Evolutionary conservation across 176 grass and related monocot species (phyloP).

Genomic region (Typha latifolia): DNA sequence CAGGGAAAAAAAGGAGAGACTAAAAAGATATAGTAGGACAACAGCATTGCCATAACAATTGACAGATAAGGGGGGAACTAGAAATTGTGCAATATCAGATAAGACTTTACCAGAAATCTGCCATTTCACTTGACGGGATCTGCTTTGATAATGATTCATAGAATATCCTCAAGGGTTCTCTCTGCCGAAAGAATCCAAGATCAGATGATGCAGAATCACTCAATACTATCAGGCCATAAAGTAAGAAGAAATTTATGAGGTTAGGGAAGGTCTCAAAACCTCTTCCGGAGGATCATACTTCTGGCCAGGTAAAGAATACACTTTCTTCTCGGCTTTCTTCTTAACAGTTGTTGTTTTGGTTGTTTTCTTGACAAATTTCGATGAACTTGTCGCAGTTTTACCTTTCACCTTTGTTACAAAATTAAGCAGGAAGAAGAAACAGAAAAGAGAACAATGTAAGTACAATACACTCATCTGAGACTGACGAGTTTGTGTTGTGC

Average conservation of each 20-base stretch:
- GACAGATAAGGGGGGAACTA: constrained; percentile 2
- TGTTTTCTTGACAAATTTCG: constrained; percentile 31
- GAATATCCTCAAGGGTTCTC: constrained; percentile 89
- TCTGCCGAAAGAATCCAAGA: constrained; percentile 24
- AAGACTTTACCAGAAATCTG: constrained; percentile 67
- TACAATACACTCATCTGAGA: neutral
- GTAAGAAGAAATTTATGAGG: neutral
- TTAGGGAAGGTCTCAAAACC: constrained; percentile 17
- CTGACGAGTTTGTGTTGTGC: no score
- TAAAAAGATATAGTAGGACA: neutral
- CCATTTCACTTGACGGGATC: constrained; percentile 95
- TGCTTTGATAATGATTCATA: constrained; percentile 82
- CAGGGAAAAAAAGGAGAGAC: neutral
- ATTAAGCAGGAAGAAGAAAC: neutral
- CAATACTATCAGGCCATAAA: neutral
- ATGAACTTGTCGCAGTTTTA: constrained; percentile 28
- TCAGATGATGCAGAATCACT: neutral
- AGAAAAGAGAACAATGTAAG: neutral
- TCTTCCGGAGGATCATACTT: constrained; percentile 91
- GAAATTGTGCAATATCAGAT: neutral
- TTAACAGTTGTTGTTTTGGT: constrained; percentile 24
- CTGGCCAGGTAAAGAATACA: constrained; percentile 77
- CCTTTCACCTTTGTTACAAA: constrained; percentile 19
- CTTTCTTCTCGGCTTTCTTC: constrained; percentile 63
- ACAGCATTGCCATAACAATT: neutral